Conservation (phyloP, 257 asterid species). For the Gentiana dahurica region DNA sequence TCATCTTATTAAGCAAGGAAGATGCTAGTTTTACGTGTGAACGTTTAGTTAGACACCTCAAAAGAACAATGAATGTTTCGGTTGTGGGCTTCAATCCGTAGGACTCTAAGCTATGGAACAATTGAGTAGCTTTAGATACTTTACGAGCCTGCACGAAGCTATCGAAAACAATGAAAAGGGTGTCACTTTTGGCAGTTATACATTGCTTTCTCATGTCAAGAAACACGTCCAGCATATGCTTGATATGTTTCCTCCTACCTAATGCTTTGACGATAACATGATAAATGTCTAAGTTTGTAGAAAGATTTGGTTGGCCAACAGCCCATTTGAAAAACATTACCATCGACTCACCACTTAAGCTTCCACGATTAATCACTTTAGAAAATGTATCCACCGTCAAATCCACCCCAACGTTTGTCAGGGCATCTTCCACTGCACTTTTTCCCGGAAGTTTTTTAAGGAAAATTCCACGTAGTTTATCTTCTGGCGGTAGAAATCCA, state of each 20-base stretch:
- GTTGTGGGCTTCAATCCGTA: constrained; percentile 37
- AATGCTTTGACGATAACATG: constrained; percentile 53
- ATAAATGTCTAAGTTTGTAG: constrained; percentile 17
- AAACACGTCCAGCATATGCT: constrained; percentile 49
- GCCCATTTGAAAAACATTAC: constrained; percentile 64
- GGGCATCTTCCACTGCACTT: constrained; percentile 38
- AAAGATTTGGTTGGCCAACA: constrained; percentile 29
- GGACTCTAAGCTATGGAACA: constrained; percentile 44
- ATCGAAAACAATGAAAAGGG: constrained; percentile 55
- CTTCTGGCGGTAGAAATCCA: constrained; percentile 59
- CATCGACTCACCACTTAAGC: constrained; percentile 54
- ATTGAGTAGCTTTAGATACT: constrained; percentile 45
- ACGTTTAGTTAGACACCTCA: constrained; percentile 46
- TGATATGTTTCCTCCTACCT: constrained; percentile 60
- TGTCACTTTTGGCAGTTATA: constrained; percentile 33
- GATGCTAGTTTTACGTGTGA: constrained; percentile 53
- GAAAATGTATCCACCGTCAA: constrained; percentile 37
- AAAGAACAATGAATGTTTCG: constrained; percentile 39
- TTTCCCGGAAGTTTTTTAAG: constrained; percentile 47
- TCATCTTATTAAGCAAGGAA: constrained; percentile 45
- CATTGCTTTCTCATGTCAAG: constrained; percentile 37
- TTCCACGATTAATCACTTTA: constrained; percentile 55
- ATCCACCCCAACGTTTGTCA: constrained; percentile 34
- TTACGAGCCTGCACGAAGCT: constrained; percentile 50
- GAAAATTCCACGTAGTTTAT: constrained; percentile 74